Evolutionary conservation across 345 rosid species (phyloP), one percentile per base, ranked within the genome.

Genomic region (Hirschfeldia incana): DNA sequence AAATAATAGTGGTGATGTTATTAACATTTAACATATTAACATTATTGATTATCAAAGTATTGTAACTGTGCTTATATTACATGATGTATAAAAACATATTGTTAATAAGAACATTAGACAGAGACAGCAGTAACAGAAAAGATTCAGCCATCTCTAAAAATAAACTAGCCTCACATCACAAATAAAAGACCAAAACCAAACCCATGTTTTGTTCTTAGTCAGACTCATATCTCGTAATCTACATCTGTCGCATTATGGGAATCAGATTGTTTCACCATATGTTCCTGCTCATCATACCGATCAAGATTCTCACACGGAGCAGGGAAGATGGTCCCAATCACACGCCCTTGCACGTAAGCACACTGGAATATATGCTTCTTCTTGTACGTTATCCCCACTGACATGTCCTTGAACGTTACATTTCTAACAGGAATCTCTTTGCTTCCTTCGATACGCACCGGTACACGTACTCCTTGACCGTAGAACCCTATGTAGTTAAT

Each of bases 301-400:
- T 94, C 98, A 33, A 94, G 95, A 77, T 94, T 92, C 81, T 91
- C 94, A 15, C 97, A 94, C 0, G 98, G 97, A 65, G 91, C 84
- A 0, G 98, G 98, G 85, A 88, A 94, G 76, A 94, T 83, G 60
- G 89, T 88, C 29, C 98, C 98, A 3, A 90, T 85, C 21, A 94
- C 98, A 2, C 90, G 95, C 33, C 97, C 98, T 44, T 90, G 87
- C 13, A 94, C 88, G 9, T 88, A 92, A 3, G 95, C 94, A 32
- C 98, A 94, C 85, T 94, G 98, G 74, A 94, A 94, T 32, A 91
- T 87, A 46, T 92, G 98, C 65, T 94, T 92, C 83, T 94, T 92
- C 89, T 94, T 94, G 83, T 92, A 91, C 1, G 95, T 90, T 83
- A 88, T 69, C 32, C 98, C 98, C 9, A 94, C 94, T 0, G 95